These are phyloP conservation scores for Candida silvatica DNA, from an alignment of 805 yeast genomes.

Conservation along the genomic window DNA sequence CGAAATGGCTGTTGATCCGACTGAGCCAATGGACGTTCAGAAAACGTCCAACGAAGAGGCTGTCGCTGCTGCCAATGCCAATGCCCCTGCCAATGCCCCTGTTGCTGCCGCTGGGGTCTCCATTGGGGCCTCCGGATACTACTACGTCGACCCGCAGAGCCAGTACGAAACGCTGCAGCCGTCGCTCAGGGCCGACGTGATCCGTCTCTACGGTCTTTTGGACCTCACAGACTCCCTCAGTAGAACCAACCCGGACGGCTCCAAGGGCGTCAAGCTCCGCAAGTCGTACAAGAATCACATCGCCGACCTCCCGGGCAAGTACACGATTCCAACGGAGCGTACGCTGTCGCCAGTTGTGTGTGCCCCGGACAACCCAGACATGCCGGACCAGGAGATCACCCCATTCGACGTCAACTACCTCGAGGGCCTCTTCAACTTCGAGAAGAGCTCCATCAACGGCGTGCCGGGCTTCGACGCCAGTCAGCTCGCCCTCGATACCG, in stretches of 20 bases:
- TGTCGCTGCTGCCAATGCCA: too few relatives aligned
- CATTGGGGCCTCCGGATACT: slow-evolving; percentile 16
- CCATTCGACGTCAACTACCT: slow-evolving; percentile 43
- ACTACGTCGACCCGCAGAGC: slow-evolving; percentile 22
- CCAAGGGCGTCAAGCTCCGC: slow-evolving; percentile 86
- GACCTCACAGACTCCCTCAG: slow-evolving; percentile 74
- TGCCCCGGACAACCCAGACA: slow-evolving; percentile 30
- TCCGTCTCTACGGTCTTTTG: slow-evolving; percentile 58
- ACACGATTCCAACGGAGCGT: slow-evolving; percentile 46
- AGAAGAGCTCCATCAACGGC: slow-evolving; percentile 58
- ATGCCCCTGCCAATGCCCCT: too few relatives aligned
- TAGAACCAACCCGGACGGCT: slow-evolving; percentile 77
- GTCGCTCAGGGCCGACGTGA: slow-evolving; percentile 65
- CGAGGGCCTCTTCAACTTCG: slow-evolving; percentile 44
- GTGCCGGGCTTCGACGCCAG: slow-evolving; percentile 70
- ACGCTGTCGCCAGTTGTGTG: slow-evolving; percentile 30
- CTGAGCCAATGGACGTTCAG: too few relatives aligned
- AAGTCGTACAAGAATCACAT: slow-evolving; percentile 94
- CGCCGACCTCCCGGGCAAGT: slow-evolving; percentile 76
- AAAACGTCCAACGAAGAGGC: too few relatives aligned
- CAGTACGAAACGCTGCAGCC: slow-evolving; percentile 42
- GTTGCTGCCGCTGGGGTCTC: too few relatives aligned
- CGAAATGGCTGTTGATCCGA: too few relatives aligned
- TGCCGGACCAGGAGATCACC: slow-evolving; percentile 30
- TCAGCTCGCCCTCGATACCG: slow-evolving; percentile 52